Conservation (phyloP, 2,329 filamentous ascomycete species). For the Aspergillus sp. region DNA sequence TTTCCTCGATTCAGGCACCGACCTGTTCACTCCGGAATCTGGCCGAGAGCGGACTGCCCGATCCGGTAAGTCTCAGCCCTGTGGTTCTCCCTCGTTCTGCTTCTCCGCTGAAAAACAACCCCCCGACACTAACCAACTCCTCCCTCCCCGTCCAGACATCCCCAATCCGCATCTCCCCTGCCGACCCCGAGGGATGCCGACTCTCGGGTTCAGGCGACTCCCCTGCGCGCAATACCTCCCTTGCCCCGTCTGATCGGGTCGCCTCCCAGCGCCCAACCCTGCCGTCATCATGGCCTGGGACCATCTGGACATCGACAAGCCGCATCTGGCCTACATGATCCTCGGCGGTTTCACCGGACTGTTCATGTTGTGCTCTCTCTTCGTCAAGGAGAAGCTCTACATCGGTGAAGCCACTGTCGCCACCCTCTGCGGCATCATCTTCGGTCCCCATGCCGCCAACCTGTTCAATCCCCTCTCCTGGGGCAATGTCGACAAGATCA, state of each 20-base stretch:
- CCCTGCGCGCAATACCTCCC: neutral
- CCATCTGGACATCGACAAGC: conserved; percentile 71
- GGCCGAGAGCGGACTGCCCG: no score
- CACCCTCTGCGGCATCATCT: conserved; percentile 69
- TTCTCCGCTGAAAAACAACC: neutral
- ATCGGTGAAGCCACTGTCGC: conserved; percentile 96
- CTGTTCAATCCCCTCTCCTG: conserved; percentile 61
- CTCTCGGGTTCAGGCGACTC: neutral
- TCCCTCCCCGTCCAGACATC: neutral
- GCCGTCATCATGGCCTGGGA: conserved; percentile 49
- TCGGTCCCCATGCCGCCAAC: conserved; percentile 65
- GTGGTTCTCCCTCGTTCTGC: neutral
- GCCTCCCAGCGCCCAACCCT: conserved; percentile 1
- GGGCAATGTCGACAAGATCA: conserved; percentile 68
- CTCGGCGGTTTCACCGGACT: conserved; percentile 94
- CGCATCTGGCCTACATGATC: conserved; percentile 98
- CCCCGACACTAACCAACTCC: neutral
- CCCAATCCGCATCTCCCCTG: neutral
- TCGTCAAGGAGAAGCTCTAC: conserved; percentile 98
- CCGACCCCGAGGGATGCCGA: conserved; percentile 6
- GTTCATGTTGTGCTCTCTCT: conserved; percentile 97
- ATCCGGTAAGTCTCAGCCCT: neutral
- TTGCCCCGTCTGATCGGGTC: neutral
- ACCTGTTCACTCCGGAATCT: no score
- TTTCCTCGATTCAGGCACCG: no score